These are phyloP conservation scores for Diaporthe sp. DNA, from an alignment of 2,329 filamentous ascomycete species.

Conservation along the genomic window DNA sequence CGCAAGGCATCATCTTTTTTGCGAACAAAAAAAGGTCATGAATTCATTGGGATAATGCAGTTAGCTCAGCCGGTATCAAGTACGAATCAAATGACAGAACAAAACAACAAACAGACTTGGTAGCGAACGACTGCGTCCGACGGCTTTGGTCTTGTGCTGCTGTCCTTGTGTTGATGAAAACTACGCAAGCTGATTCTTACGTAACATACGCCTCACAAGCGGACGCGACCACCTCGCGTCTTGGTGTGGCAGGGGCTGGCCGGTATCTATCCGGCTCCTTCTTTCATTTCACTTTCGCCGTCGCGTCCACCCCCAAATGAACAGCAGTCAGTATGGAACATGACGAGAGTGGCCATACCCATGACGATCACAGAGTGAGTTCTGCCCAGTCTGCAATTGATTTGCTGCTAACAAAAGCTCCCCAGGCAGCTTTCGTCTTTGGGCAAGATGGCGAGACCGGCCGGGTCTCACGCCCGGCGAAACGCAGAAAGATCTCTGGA, in stretches of 20 bases:
- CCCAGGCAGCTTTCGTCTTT: constrained; percentile 72
- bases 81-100: constrained; percentile 32
- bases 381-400: not conserved
- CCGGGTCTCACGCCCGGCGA: constrained; percentile 56
- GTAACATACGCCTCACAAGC: not conserved
- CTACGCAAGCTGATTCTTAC: not conserved
- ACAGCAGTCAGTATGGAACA: constrained; percentile 21
- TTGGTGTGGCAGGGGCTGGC: not conserved
- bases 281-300: not conserved
- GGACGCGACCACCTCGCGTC: constrained; percentile 12
- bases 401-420: constrained; percentile 5
- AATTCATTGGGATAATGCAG: constrained; percentile 32
- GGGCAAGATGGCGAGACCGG: constrained; percentile 56
- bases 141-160: not conserved
- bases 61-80: constrained; percentile 29
- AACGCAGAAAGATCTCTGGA: constrained; percentile 66
- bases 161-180: not conserved
- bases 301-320: not conserved
- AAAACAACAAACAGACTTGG: not conserved
- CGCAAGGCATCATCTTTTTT: constrained; percentile 26
- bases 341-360: constrained; percentile 41
- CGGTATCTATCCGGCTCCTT: not conserved
- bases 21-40: constrained; percentile 13
- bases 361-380: constrained; percentile 58
- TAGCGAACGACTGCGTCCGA: not conserved